Evolutionary conservation across 768 basidiomycete species (phyloP).

Genomic region (Exsudoporus frostii): DNA sequence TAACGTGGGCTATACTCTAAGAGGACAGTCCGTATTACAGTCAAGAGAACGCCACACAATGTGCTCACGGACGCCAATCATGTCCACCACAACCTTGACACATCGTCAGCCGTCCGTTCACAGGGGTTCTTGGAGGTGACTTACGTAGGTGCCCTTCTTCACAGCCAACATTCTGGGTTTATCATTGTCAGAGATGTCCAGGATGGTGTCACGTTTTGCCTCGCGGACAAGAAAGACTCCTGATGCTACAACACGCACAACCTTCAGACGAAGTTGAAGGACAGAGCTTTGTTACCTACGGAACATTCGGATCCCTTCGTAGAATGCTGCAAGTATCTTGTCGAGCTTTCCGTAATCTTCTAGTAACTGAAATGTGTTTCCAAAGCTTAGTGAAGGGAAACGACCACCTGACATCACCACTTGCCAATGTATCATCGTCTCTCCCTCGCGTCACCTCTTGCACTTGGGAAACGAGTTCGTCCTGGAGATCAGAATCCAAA

Average conservation of each 20-base stretch:
- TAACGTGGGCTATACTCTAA: conserved; percentile 37
- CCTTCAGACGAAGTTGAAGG: neutral
- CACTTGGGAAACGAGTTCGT: conserved; percentile 33
- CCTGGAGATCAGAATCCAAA: conserved; percentile 28
- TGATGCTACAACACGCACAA: conserved; percentile 20
- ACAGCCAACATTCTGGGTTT: conserved; percentile 19
- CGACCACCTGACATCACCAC: neutral
- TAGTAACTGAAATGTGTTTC: conserved; percentile 5
- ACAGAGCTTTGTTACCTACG: conserved; percentile 21
- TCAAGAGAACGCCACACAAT: neutral
- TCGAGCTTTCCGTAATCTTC: conserved; percentile 30
- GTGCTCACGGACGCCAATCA: conserved; percentile 29
- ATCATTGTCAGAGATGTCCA: conserved; percentile 16
- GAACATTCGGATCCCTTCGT: conserved; percentile 35
- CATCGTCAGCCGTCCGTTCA: neutral
- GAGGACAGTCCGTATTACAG: neutral
- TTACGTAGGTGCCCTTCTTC: conserved; percentile 23
- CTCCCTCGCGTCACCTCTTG: conserved; percentile 21
- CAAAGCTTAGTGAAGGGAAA: neutral
- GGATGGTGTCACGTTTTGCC: conserved; percentile 25
- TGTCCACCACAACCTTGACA: conserved; percentile 26
- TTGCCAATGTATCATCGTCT: conserved; percentile 16
- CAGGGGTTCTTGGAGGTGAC: neutral
- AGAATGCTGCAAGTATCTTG: conserved; percentile 28
- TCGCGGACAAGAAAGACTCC: conserved; percentile 30